phyloP scores from a whole-genome alignment of 768 basidiomycete genomes.

The Sporobolomyces phaffii region DNA sequence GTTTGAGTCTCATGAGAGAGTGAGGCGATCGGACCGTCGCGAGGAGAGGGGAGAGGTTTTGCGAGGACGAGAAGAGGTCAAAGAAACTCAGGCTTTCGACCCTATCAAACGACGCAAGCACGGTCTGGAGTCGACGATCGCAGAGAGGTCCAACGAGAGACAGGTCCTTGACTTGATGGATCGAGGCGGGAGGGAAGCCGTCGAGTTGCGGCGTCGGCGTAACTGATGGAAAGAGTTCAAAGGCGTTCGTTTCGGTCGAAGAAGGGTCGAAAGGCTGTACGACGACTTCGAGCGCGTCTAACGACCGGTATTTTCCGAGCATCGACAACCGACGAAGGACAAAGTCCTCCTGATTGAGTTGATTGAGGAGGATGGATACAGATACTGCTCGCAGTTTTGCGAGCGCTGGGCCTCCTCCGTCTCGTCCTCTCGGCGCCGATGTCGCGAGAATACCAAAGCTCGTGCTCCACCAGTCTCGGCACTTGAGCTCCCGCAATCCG shows the following conservation, averaged over 20 bases:
- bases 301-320: neutral
- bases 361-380: neutral
- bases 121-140: constrained; percentile 15
- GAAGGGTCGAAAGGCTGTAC: constrained; percentile 18
- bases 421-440: neutral
- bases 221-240: constrained; percentile 28
- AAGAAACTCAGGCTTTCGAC: neutral
- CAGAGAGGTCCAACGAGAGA: constrained; percentile 11
- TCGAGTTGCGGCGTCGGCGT: neutral
- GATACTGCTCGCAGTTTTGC: neutral
- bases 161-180: constrained; percentile 3
- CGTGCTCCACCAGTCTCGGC: constrained; percentile 11
- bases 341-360: constrained; percentile 25
- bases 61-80: constrained; percentile 26
- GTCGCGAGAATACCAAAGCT: constrained; percentile 1
- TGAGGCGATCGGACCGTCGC: neutral
- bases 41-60: constrained; percentile 17
- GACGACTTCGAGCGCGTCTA: constrained; percentile 4
- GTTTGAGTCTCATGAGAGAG: neutral
- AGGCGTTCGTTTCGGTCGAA: neutral
- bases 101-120: constrained; percentile 10
- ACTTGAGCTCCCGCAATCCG: neutral
- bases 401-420: neutral
- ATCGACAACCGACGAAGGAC: constrained; percentile 19
- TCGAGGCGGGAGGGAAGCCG: neutral